These are phyloP conservation scores for Logfia minima DNA, from an alignment of 129 eudicot genomes.

Conservation along the genomic window DNA sequence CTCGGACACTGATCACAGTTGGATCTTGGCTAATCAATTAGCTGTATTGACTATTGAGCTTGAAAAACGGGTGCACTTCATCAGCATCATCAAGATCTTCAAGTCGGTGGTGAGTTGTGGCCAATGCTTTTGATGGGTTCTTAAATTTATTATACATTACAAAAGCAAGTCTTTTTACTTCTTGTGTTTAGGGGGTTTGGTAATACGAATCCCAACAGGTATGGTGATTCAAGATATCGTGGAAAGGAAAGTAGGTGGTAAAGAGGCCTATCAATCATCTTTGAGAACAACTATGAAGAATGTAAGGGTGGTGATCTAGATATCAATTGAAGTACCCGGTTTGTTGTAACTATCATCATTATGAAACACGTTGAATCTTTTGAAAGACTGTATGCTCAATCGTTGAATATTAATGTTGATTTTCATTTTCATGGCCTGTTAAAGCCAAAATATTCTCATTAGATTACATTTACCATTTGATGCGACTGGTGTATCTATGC, in stretches of 20 bases:
- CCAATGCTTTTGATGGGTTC: not conserved
- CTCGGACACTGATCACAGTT: slow-evolving; percentile 26
- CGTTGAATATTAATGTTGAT: not conserved
- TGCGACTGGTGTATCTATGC: no score
- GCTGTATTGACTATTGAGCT: slow-evolving; percentile 32
- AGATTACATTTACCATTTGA: no score
- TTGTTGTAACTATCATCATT: not conserved
- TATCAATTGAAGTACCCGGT: not conserved
- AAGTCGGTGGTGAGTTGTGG: slow-evolving; percentile 29
- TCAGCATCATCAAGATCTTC: slow-evolving; percentile 19
- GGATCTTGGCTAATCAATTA: slow-evolving; percentile 32
- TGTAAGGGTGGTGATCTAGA: not conserved
- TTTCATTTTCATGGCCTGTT: not conserved
- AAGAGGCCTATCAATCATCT: not conserved
- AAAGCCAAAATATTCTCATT: not conserved
- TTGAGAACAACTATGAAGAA: not conserved
- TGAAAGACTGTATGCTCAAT: not conserved
- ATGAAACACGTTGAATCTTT: not conserved
- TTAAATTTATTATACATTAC: not conserved
- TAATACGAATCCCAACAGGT: slow-evolving; percentile 5
- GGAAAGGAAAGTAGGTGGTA: slow-evolving; percentile 28
- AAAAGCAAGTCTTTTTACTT: not conserved
- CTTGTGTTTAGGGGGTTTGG: slow-evolving; percentile 23
- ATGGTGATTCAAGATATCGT: slow-evolving; percentile 22
- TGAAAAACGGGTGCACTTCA: slow-evolving; percentile 19